Conservation (phyloP, 768 basidiomycete genomes). For the Coprinopsis cinerea region DNA sequence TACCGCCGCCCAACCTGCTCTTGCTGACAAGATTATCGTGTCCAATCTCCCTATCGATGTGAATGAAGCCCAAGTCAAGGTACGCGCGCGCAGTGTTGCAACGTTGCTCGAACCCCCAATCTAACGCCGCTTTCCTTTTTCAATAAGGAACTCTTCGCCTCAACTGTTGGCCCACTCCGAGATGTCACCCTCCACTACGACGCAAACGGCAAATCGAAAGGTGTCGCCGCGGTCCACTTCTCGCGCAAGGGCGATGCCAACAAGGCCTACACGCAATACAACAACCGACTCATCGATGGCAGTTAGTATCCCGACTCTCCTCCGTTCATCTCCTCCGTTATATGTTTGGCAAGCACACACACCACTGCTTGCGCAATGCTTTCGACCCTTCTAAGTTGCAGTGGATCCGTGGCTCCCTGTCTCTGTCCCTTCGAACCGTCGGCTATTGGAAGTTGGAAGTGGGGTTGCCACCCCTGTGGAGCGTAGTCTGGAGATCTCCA, state of each 20-base stretch:
- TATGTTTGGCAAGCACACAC: slow-evolving; percentile 20
- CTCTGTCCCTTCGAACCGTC: slow-evolving; percentile 26
- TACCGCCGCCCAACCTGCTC: slow-evolving; percentile 36
- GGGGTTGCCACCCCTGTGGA: neutral
- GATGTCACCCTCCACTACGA: slow-evolving; percentile 87
- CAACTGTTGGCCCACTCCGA: slow-evolving; percentile 82
- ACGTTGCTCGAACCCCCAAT: neutral
- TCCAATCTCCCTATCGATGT: slow-evolving; percentile 92
- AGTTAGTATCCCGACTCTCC: slow-evolving; percentile 91
- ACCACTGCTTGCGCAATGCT: slow-evolving; percentile 17
- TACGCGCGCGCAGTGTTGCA: slow-evolving; percentile 27
- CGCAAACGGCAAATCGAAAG: slow-evolving; percentile 81
- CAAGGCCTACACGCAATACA: slow-evolving; percentile 91
- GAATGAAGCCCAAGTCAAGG: slow-evolving; percentile 90
- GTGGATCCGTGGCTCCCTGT: slow-evolving; percentile 40
- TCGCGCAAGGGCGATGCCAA: slow-evolving; percentile 80
- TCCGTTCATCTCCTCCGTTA: slow-evolving; percentile 36
- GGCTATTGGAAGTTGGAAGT: neutral
- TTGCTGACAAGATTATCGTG: slow-evolving; percentile 89
- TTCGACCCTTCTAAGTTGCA: slow-evolving; percentile 23
- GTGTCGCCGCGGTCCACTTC: slow-evolving; percentile 85
- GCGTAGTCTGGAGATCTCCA: neutral
- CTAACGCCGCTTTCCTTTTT: slow-evolving; percentile 6
- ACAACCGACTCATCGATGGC: slow-evolving; percentile 99
- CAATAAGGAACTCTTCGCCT: slow-evolving; percentile 81